Evolutionary conservation across 1,139 yeast genomes (phyloP).

Genomic region (Pneumocystis sp.): DNA sequence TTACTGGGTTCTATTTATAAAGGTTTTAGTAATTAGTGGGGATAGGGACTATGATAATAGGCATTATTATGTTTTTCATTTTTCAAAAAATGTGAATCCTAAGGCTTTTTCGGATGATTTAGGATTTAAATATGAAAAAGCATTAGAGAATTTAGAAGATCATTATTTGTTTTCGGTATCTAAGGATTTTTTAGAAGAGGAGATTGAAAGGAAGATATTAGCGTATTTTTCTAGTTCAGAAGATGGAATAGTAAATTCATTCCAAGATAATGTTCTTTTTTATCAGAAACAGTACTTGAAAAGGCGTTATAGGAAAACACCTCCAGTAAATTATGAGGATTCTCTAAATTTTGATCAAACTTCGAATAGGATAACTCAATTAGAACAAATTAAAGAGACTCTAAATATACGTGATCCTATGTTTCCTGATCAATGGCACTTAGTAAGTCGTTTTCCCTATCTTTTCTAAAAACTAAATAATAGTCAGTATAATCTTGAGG

Average conservation of each 20-base stretch:
- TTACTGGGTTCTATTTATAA: not conserved
- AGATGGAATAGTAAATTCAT: not conserved
- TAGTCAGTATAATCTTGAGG: conserved; percentile 38
- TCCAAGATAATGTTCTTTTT: conserved; percentile 11
- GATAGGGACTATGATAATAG: not conserved
- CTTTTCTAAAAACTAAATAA: not conserved
- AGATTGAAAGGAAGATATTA: not conserved
- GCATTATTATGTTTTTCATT: conserved; percentile 6
- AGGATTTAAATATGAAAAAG: conserved; percentile 23
- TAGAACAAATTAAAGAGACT: conserved; percentile 26
- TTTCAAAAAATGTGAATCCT: conserved; percentile 1
- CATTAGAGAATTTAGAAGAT: conserved; percentile 21
- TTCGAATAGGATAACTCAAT: conserved; percentile 6
- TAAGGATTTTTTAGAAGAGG: conserved; percentile 10
- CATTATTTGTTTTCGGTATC: conserved; percentile 24
- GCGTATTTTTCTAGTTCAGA: conserved; percentile 1
- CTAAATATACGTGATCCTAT: conserved; percentile 65
- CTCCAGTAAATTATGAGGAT: not conserved
- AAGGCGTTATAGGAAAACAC: conserved; percentile 10
- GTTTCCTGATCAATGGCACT: conserved; percentile 79
- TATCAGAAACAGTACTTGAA: conserved; percentile 15
- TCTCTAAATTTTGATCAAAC: not conserved
- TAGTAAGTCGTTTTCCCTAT: conserved; percentile 19
- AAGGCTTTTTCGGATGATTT: conserved; percentile 10
- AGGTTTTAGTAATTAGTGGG: not conserved